These are phyloP conservation scores for Penicillium cosmopolitanum DNA, from an alignment of 495 filamentous ascomycete species.

Conservation along the genomic window DNA sequence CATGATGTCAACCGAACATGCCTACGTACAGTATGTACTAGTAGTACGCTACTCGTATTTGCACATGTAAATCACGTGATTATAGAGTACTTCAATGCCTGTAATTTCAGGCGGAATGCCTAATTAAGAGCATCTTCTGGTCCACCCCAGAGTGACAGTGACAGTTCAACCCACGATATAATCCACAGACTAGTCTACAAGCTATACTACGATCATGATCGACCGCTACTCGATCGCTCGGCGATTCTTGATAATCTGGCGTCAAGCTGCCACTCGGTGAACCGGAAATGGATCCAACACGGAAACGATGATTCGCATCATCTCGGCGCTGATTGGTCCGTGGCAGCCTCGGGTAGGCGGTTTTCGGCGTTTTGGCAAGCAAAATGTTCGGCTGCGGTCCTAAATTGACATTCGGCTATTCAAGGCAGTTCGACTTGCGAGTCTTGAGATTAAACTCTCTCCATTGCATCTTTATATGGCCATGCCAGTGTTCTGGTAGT, in stretches of 20 bases:
- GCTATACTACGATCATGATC: neutral
- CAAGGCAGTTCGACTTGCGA: conserved; percentile 13
- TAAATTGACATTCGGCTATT: conserved; percentile 27
- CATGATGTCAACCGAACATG: conserved; percentile 20
- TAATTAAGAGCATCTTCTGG: too few relatives aligned
- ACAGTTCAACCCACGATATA: neutral
- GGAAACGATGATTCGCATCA: conserved; percentile 31
- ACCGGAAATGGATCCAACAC: conserved; percentile 10
- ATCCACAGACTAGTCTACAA: neutral
- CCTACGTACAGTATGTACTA: too few relatives aligned
- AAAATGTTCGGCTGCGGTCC: conserved; percentile 12
- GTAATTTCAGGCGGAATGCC: neutral
- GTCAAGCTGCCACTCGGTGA: conserved; percentile 14
- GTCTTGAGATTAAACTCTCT: conserved; percentile 6
- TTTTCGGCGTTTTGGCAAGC: conserved; percentile 32
- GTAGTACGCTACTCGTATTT: neutral
- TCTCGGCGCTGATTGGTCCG: conserved; percentile 34
- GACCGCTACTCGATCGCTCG: conserved; percentile 5
- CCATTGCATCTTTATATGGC: conserved; percentile 5
- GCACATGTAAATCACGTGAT: conserved; percentile 16
- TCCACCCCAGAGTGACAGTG: neutral
- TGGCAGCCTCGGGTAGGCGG: conserved; percentile 35
- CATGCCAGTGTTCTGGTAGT: neutral
- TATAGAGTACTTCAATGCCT: neutral
- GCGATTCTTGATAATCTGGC: conserved; percentile 6